Evolutionary conservation across 805 yeast genomes (phyloP).

Genomic region (Groenewaldozyma tartarivorans): DNA sequence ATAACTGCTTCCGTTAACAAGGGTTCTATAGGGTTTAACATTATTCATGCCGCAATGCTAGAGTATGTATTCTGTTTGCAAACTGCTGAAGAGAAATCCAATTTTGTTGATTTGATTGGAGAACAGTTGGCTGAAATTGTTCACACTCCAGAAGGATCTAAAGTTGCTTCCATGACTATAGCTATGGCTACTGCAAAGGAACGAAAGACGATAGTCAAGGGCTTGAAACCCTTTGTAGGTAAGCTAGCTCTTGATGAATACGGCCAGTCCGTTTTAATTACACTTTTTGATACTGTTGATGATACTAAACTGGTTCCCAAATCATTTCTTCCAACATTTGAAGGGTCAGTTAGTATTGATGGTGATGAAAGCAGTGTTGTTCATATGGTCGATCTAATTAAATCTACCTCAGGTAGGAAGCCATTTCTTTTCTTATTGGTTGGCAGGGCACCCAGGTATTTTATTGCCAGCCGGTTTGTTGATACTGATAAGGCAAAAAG

Average conservation of each 20-base stretch:
- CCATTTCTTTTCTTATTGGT: slow-evolving; percentile 74
- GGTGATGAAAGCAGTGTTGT: slow-evolving; percentile 22
- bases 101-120: slow-evolving; percentile 68
- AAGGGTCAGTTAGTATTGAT: not conserved
- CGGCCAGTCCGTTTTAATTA: slow-evolving; percentile 74
- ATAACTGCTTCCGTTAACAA: slow-evolving; percentile 86
- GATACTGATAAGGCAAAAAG: slow-evolving; percentile 52
- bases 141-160: slow-evolving; percentile 90
- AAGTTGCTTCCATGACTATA: slow-evolving; percentile 74
- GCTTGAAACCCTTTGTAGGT: slow-evolving; percentile 66
- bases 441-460: slow-evolving; percentile 74
- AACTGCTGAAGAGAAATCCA: slow-evolving; percentile 54
- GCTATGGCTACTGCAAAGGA: slow-evolving; percentile 87
- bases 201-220: slow-evolving; percentile 66
- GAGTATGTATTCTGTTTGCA: slow-evolving; percentile 71
- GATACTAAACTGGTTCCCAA: slow-evolving; percentile 80
- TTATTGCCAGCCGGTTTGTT: slow-evolving; percentile 50
- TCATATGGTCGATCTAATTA: slow-evolving; percentile 43
- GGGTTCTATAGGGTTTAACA: slow-evolving; percentile 94
- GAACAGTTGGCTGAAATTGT: slow-evolving; percentile 93
- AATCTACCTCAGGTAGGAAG: slow-evolving; percentile 75
- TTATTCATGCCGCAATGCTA: slow-evolving; percentile 91
- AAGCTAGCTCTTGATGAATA: slow-evolving; percentile 73
- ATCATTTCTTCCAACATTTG: slow-evolving; percentile 53
- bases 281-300: slow-evolving; percentile 79